Conservation (phyloP, 2,329 filamentous ascomycete genomes). For the Aspergillus sp. region DNA sequence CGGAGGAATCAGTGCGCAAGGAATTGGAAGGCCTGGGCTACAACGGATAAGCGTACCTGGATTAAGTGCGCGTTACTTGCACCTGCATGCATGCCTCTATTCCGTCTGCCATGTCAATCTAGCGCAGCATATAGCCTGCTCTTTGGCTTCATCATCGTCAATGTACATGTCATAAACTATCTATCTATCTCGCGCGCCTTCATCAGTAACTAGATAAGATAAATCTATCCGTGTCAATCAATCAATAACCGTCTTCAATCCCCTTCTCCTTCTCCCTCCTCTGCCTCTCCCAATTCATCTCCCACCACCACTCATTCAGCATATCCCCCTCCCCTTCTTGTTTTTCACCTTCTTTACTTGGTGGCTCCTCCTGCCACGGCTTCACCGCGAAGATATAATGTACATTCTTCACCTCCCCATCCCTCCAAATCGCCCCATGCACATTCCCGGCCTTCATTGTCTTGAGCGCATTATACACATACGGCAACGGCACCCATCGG, state of each 20-base stretch:
- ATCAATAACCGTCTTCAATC: constrained; percentile 1
- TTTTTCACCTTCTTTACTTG: not conserved
- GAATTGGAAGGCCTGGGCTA: constrained; percentile 70
- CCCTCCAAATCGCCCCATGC: constrained; percentile 60
- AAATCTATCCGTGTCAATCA: not conserved
- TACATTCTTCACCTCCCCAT: constrained; percentile 61
- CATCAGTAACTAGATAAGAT: not conserved
- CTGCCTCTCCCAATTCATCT: constrained; percentile 50
- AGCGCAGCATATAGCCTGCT: not conserved
- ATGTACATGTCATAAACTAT: not conserved
- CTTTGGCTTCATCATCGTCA: not conserved
- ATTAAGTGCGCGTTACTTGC: not conserved
- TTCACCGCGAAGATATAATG: constrained; percentile 64
- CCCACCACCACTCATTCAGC: constrained; percentile 60
- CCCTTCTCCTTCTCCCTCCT: constrained; percentile 43
- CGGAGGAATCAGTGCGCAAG: constrained; percentile 78
- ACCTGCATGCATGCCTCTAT: not conserved
- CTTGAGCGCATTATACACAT: constrained; percentile 62
- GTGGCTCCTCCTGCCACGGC: constrained; percentile 57
- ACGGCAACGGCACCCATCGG: constrained; percentile 53
- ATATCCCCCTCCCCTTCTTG: constrained; percentile 35
- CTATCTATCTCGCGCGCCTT: not conserved
- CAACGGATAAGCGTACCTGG: constrained; percentile 29
- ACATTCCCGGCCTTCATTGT: constrained; percentile 55
- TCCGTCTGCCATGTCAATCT: constrained; percentile 5